A percentile compares a stretch with the other conserved stretches of the same genome.
These are phyloP conservation scores for Hygrophoropsis aurantiaca DNA, from an alignment of 768 basidiomycete genomes.

Conservation along the genomic window DNA sequence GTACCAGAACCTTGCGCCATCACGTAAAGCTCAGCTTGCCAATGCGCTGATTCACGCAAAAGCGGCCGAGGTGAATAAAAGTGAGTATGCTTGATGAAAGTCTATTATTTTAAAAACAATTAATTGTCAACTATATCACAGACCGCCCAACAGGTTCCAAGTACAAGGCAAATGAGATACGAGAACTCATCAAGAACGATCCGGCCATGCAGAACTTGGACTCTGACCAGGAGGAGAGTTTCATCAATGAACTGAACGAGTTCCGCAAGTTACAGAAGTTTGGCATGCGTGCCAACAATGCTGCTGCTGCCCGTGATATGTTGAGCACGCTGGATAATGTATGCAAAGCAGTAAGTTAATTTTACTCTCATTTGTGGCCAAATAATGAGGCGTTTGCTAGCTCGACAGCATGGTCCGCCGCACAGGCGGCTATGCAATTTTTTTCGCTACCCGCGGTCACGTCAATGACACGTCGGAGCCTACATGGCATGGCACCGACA, in stretches of 20 bases:
- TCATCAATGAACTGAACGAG: not conserved
- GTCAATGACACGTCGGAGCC: slow-evolving; percentile 8
- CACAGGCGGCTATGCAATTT: slow-evolving; percentile 1
- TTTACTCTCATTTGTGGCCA: too few relatives aligned
- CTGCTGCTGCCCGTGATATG: slow-evolving; percentile 5
- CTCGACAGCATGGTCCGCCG: slow-evolving; percentile 1
- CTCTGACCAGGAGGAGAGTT: not conserved
- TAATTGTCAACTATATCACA: not conserved
- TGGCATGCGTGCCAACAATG: slow-evolving; percentile 1
- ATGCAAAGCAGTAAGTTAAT: too few relatives aligned
- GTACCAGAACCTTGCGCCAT: too few relatives aligned
- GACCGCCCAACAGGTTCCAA: not conserved
- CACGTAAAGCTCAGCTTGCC: too few relatives aligned
- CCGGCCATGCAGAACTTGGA: not conserved
- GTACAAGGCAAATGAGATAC: not conserved
- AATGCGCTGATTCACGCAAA: slow-evolving; percentile 1
- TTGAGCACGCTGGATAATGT: not conserved
- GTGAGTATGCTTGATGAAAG: not conserved
- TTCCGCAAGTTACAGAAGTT: not conserved
- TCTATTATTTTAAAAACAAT: too few relatives aligned
- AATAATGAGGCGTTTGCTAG: not conserved
- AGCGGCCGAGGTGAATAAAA: not conserved
- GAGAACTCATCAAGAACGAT: not conserved
- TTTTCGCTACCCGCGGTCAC: slow-evolving; percentile 8
- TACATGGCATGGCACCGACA: slow-evolving; percentile 5